A percentile compares a stretch with the other conserved stretches of the same genome.
Evolutionary conservation across 495 filamentous ascomycete species (phyloP).

Genomic region (Peziza echinospora): DNA sequence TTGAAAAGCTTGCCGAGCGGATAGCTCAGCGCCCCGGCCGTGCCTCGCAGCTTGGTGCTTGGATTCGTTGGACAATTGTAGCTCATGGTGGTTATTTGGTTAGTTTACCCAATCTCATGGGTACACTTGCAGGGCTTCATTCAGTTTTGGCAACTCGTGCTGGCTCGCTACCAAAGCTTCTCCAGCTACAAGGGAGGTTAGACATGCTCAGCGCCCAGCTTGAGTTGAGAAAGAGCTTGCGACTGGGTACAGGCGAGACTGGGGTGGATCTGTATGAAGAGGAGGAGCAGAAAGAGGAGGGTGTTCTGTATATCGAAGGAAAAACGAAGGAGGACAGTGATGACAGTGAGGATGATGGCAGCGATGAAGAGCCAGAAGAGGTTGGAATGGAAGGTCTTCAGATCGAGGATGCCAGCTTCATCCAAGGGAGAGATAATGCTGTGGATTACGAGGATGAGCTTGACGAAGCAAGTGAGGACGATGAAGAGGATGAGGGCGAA

Average conservation of each 20-base stretch:
- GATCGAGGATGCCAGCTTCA: slow-evolving; percentile 19
- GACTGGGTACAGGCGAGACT: slow-evolving; percentile 21
- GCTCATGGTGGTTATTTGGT: slow-evolving; percentile 84
- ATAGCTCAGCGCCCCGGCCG: slow-evolving; percentile 72
- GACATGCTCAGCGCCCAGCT: slow-evolving; percentile 81
- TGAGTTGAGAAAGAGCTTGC: slow-evolving; percentile 44
- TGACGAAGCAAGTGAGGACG: slow-evolving; percentile 23
- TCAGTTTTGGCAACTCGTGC: slow-evolving; percentile 71
- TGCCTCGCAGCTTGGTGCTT: slow-evolving; percentile 75
- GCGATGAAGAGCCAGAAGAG: slow-evolving; percentile 23
- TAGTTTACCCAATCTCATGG: slow-evolving; percentile 54
- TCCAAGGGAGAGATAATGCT: slow-evolving; percentile 12
- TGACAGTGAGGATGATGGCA: slow-evolving; percentile 25
- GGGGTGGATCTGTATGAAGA: slow-evolving; percentile 31
- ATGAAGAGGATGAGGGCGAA: slow-evolving; percentile 22
- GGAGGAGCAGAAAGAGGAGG: slow-evolving; percentile 40
- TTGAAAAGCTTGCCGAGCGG: slow-evolving; percentile 67
- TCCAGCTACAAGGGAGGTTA: slow-evolving; percentile 78
- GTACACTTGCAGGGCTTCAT: slow-evolving; percentile 52
- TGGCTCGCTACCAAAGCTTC: slow-evolving; percentile 53
- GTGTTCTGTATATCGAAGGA: slow-evolving; percentile 73
- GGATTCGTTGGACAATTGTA: slow-evolving; percentile 92
- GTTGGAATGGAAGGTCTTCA: slow-evolving; percentile 21
- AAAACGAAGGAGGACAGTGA: slow-evolving; percentile 25
- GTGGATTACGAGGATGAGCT: slow-evolving; percentile 21